Evolutionary conservation across 768 basidiomycete species (phyloP).

Genomic region (Sistotremastrum suecicum): DNA sequence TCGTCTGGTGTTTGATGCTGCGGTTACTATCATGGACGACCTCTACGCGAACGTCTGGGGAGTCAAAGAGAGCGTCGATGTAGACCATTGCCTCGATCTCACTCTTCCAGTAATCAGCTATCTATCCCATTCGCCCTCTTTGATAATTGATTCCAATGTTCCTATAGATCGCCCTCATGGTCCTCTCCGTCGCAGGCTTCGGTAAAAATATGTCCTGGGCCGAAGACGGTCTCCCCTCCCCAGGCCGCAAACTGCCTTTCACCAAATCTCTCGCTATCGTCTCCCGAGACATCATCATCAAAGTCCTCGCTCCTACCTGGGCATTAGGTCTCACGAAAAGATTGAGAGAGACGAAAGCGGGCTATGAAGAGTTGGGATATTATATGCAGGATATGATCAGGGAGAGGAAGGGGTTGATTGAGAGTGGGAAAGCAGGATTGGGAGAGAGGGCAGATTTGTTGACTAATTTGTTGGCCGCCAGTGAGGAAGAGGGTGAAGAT

Average conservation of each 20-base stretch:
- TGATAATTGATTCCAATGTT: neutral
- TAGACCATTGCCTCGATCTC: constrained; percentile 35
- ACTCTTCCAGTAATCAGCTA: constrained; percentile 32
- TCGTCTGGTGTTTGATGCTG: constrained; percentile 34
- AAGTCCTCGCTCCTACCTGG: constrained; percentile 26
- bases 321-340: constrained; percentile 22
- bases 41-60: constrained; percentile 37
- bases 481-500: constrained; percentile 22
- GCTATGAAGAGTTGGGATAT: constrained; percentile 17
- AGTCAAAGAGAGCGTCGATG: constrained; percentile 21
- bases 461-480: constrained; percentile 36
- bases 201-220: constrained; percentile 36
- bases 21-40: constrained; percentile 26
- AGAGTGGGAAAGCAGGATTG: constrained; percentile 13
- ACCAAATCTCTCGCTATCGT: constrained; percentile 33
- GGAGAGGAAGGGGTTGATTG: constrained; percentile 18
- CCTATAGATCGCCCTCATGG: constrained; percentile 36
- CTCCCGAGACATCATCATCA: constrained; percentile 22
- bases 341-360: constrained; percentile 13
- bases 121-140: neutral
- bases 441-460: constrained; percentile 36
- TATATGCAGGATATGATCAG: constrained; percentile 43
- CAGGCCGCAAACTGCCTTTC: constrained; percentile 34
- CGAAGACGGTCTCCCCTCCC: constrained; percentile 25
- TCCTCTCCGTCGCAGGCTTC: constrained; percentile 44